phyloP scores from a whole-genome alignment of 345 rosid genomes.

The Rhizophora apiculata region DNA sequence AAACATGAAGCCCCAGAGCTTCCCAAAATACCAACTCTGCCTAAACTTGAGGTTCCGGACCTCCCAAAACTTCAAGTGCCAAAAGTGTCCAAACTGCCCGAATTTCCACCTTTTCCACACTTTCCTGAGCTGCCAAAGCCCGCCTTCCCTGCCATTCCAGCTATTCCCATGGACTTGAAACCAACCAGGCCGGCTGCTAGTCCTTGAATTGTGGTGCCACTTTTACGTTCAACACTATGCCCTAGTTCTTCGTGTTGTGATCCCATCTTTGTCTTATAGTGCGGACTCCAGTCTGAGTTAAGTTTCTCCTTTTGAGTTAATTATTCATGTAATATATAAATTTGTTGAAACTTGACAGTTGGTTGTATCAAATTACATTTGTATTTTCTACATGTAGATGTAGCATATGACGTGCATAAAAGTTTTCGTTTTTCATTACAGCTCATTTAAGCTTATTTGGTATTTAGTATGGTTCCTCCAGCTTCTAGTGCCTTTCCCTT shows the following conservation, averaged over 20 bases:
- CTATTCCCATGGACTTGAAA: constrained; percentile 17
- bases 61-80: neutral
- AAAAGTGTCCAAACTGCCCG: neutral
- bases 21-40: neutral
- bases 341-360: neutral
- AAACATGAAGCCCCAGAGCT: constrained; percentile 12
- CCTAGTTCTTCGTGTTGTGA: too few species aligned
- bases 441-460: too few species aligned
- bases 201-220: constrained; percentile 3
- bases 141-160: constrained; percentile 7
- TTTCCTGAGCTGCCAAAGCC: constrained; percentile 5
- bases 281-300: too few species aligned
- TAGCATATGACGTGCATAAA: too few species aligned
- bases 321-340: neutral
- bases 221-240: too few species aligned
- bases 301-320: too few species aligned
- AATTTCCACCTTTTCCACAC: constrained; percentile 5
- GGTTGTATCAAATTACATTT: neutral
- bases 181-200: constrained; percentile 1
- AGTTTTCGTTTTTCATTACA: too few species aligned
- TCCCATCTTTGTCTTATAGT: too few species aligned
- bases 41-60: neutral
- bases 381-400: neutral
- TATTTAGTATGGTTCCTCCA: too few species aligned
- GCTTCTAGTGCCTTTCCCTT: too few species aligned